Evolutionary conservation across 2,329 filamentous ascomycete species (phyloP).

Genomic region (Huntiella savannae): DNA sequence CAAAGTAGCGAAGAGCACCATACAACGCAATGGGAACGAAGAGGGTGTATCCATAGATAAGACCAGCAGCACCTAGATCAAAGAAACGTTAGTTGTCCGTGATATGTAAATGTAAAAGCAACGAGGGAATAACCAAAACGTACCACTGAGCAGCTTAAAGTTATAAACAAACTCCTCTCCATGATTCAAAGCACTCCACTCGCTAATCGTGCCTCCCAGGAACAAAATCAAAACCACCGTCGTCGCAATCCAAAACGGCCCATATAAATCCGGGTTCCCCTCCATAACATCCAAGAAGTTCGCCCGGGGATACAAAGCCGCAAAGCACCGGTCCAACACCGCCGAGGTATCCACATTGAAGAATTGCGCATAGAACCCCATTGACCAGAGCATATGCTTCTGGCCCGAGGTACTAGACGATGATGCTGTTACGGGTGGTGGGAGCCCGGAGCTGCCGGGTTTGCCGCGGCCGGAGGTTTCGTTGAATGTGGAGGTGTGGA

Average conservation of each 20-base stretch:
- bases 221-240: constrained; percentile 94
- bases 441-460: constrained; percentile 30
- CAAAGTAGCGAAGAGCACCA: constrained; percentile 83
- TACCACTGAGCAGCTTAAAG: constrained; percentile 71
- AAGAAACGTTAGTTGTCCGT: not conserved
- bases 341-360: constrained; percentile 94
- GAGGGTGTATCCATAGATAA: constrained; percentile 89
- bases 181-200: constrained; percentile 57
- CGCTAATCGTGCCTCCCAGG: constrained; percentile 81
- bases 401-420: constrained; percentile 20
- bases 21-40: constrained; percentile 73
- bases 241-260: constrained; percentile 96
- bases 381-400: constrained; percentile 82
- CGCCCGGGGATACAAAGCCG: constrained; percentile 72
- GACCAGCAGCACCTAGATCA: constrained; percentile 53
- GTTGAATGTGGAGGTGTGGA: constrained; percentile 81
- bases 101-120: not conserved
- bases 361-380: constrained; percentile 91
- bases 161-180: constrained; percentile 72
- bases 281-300: constrained; percentile 97
- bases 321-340: constrained; percentile 69
- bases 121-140: constrained; percentile 13
- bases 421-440: constrained; percentile 35
- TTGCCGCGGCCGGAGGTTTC: constrained; percentile 33
- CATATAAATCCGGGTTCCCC: constrained; percentile 91